Percentiles rank a stretch among this genome's conserved stretches.
Evolutionary conservation across 306 rosid species (phyloP).

Genomic region (Cicer chorassanicum): DNA sequence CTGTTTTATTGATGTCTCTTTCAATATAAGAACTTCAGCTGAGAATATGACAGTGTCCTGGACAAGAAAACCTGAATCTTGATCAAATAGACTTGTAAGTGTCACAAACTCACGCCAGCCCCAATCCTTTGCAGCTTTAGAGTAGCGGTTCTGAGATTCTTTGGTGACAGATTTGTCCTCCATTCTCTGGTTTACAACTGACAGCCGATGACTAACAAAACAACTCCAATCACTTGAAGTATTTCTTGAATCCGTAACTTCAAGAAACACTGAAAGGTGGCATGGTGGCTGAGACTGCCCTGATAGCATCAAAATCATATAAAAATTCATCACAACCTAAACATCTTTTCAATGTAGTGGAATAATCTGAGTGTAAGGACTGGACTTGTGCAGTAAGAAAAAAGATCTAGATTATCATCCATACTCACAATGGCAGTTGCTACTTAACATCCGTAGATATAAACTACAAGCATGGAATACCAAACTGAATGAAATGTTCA

Average conservation of each 20-base stretch:
- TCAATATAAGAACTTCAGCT: slow-evolving; percentile 96
- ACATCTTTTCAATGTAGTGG: slow-evolving; percentile 28
- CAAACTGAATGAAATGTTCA: slow-evolving; percentile 45
- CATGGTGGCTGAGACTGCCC: slow-evolving; percentile 99
- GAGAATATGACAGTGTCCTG: slow-evolving; percentile 96
- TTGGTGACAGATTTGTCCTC: slow-evolving; percentile 97
- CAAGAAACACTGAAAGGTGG: slow-evolving; percentile 99
- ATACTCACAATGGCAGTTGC: slow-evolving; percentile 43
- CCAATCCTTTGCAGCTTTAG: slow-evolving; percentile 99
- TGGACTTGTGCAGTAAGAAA: slow-evolving; percentile 22
- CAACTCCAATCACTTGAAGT: slow-evolving; percentile 99
- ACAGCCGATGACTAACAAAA: slow-evolving; percentile 95
- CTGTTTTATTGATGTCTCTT: slow-evolving; percentile 91
- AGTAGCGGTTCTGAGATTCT: slow-evolving; percentile 99
- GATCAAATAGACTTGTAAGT: slow-evolving; percentile 98
- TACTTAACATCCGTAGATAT: slow-evolving; percentile 47
- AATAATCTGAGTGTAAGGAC: slow-evolving; percentile 43
- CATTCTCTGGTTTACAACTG: slow-evolving; percentile 89
- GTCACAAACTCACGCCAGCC: slow-evolving; percentile 99
- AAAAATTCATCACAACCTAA: slow-evolving; percentile 46
- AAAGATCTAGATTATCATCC: slow-evolving; percentile 37
- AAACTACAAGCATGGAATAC: slow-evolving; percentile 42
- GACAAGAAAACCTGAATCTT: slow-evolving; percentile 97
- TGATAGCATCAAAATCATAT: slow-evolving; percentile 61
- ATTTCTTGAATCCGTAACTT: slow-evolving; percentile 96